Evolutionary conservation across 2,329 filamentous ascomycete species (phyloP).

Genomic region (Orbilia brochopaga): DNA sequence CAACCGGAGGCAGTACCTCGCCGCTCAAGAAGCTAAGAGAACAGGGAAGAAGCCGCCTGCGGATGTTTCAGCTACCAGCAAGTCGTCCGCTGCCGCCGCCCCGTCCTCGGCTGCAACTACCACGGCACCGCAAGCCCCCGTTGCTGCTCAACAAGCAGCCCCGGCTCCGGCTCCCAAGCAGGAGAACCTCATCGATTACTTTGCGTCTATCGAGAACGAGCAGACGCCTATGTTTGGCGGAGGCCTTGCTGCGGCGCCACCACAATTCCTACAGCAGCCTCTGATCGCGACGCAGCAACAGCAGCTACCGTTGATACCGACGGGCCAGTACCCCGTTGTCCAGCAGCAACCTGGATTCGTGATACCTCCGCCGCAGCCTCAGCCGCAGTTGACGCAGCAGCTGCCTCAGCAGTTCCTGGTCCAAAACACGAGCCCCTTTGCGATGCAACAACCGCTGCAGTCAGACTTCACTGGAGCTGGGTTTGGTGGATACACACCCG

Average conservation of each 20-base stretch:
- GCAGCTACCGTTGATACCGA: conserved; percentile 44
- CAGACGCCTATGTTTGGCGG: conserved; percentile 71
- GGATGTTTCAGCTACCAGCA: conserved; percentile 57
- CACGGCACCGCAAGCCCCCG: conserved; percentile 54
- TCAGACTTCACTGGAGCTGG: conserved; percentile 74
- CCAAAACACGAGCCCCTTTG: conserved; percentile 54
- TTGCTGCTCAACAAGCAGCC: conserved; percentile 66
- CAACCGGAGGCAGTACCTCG: conserved; percentile 87
- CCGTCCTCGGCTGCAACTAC: conserved; percentile 25
- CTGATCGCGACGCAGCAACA: conserved; percentile 56
- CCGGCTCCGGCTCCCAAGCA: conserved; percentile 62
- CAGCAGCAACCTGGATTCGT: conserved; percentile 56
- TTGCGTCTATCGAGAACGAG: conserved; percentile 88
- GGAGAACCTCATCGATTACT: conserved; percentile 82
- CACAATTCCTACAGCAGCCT: conserved; percentile 59
- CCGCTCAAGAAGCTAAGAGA: conserved; percentile 78
- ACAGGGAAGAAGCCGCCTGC: conserved; percentile 59
- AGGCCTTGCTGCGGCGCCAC: conserved; percentile 55
- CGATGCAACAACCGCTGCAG: conserved; percentile 63
- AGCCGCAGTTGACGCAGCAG: conserved; percentile 51
- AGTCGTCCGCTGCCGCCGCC: conserved; percentile 55
- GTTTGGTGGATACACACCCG: conserved; percentile 79
- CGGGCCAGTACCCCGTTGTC: conserved; percentile 54
- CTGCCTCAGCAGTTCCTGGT: conserved; percentile 45
- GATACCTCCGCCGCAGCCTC: conserved; percentile 54